Base-by-base conservation (phyloP, 805 yeast genomes). In the Nakazawaea ishiwadae region DNA sequence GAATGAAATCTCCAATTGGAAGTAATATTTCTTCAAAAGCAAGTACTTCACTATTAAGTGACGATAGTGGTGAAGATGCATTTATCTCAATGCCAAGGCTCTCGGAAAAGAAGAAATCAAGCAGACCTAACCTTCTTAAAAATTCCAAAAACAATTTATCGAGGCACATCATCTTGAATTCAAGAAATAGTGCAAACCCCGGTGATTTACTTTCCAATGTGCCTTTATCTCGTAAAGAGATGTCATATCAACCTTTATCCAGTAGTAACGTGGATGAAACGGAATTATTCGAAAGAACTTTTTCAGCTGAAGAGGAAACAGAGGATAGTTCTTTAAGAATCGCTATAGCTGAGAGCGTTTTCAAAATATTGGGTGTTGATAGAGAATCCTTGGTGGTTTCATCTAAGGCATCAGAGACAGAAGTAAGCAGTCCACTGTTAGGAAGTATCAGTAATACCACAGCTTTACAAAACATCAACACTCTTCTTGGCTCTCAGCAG, bases 171-270 rank as follows among this genome's bases (percentile, higher is more conserved):
- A 75, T 62, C 4, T 60, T 83, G 27, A 75, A 72, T 19, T 69
- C 84, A 1, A 64, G 81, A 37, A 71, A 74, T 40, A 62, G 75
- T 4, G 65, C 80, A 14, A 87, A 84, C 52, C 96, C 96, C 0
- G 96, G 96, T 21, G 96, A 88, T 55, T 66, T 89, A 39, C 62
- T 89, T 9, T 84, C 96, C 0, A 84, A 83, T 41, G 96, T 82
- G 1, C 93, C 95, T 1, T 57, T 84, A 6, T 71, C 82, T 1
- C 63, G 82, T 40, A 57, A 51, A 55, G 21, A 46, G 53, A 37
- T 43, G 40, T 15, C 53, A 44, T 21, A 37, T 34, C 21, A 23
- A 26, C 26, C 40, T 10, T 26, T 43, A 21, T 19, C 28, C n/a
- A 14, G n/a, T 20, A 31, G 19, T 4, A 16, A 29, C 14, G 20